Evolutionary conservation across 2,329 filamentous ascomycete species (phyloP), one percentile per base, ranked within the genome.

Genomic region (Botryosphaeria dothidea): DNA sequence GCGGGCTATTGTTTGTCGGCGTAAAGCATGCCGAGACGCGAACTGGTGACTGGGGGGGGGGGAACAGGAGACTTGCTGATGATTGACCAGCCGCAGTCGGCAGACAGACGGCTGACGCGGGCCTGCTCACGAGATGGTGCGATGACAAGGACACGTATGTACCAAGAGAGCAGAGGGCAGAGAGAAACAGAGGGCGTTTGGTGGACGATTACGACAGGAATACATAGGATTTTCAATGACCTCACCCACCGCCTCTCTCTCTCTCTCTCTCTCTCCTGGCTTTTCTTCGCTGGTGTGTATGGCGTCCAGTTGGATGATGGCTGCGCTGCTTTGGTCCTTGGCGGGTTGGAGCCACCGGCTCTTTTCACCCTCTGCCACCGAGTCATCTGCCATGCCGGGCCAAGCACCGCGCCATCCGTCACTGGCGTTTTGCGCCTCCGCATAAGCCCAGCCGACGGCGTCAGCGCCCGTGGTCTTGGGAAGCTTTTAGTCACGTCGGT

Each of bases 401-500:
- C 52, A 56, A 56, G 52, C 52, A 56, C 31, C 52, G 52, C 52
- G 34, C 38, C 38, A 41, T 45, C 54, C 54, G 54, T 43, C 54
- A 45, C 54, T 41, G 52, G 54, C 54, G 25, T 9, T n/a, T 17
- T n/a, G 27, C 23, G 48, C 27, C 34, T 34, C 25, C 23, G 46
- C 38, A 17, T 19, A 19, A 27, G 54, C 38, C 38, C 23, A 58
- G 36, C 36, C 23, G 36, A 15, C 38, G 38, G 38, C 38, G 38
- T 41, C 38, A 23, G 15, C 17, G 36, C 36, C 54, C 23, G 13
- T 6, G 38, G 46, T 21, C 56, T 60, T 60, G 41, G 41, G 19
- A 60, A 34, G 38, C 56, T 46, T 60, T 46, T 60, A 60, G 38
- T 60, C 56, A 60, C 41, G 25, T 46, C 43, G 43, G n/a, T 46